Base-by-base conservation (phyloP, 2,329 filamentous ascomycete species). In the Scopulariopsis brevicaulis region DNA sequence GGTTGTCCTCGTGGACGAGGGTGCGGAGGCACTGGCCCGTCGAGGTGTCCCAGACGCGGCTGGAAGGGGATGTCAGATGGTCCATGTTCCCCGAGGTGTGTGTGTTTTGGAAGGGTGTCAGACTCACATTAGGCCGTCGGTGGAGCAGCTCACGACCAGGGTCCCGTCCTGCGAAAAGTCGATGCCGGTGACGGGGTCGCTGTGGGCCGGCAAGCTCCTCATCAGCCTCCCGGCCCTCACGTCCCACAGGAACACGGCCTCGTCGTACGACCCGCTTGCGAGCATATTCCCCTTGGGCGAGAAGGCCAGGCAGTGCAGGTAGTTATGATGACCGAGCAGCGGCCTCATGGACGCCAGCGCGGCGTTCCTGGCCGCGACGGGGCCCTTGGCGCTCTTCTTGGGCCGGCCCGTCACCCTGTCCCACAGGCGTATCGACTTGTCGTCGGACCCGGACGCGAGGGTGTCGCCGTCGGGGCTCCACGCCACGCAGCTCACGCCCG, bases 281-380 rank as follows among this genome's bases (percentile, higher is more conserved):
- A 99, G 81, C 68, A 97, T 96, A 68, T 99, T 99, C 25, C 94
- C 94, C 70, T 96, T 97, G 1, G 94, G 94, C n/a, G 90, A 93
- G 71, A 97, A 97, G 6, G 92, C 91, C 37, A 99, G 77, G 55
- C 87, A 90, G 72, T 96, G 96, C 35, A 99, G 86, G 71, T 97
- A 97, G 72, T 95, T 97, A 71, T 96, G 91, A 66, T 99, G 94
- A 2, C 94, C 93, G 25, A 88, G 78, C 63, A 97, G 77, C 5
- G 83, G 81, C 2, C 76, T 75, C 64, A 76, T 74, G 20, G 46
- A 22, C 11, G 46, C 46, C 32, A 77, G 76, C 11, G 55, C 56
- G 10, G 35, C 43, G 6, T 22, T 20, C 20, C 54, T 46, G 8
- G 53, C 32, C 18, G 32, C 48, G 48, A 10, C 60, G 3, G 68